A percentile compares a stretch with the other conserved stretches of the same genome.
These are phyloP conservation scores for Boletellus ananas DNA, from an alignment of 768 basidiomycete species.

Conservation along the genomic window DNA sequence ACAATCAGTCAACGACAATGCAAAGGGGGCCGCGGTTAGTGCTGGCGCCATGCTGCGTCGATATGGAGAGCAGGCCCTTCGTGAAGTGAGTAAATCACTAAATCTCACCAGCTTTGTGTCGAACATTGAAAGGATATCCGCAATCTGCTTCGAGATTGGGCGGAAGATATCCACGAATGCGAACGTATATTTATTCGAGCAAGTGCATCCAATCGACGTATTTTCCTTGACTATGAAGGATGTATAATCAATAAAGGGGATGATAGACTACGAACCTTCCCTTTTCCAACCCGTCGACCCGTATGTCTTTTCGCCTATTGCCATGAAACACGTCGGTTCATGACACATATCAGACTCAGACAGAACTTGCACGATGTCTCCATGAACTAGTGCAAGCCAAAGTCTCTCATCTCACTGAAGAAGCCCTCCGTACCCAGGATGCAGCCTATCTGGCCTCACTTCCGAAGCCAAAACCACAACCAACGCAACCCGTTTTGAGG, in stretches of 20 bases:
- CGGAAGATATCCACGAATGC: slow-evolving; percentile 78
- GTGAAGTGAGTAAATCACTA: slow-evolving; percentile 57
- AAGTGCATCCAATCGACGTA: slow-evolving; percentile 79
- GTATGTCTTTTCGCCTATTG: slow-evolving; percentile 43
- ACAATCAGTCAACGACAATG: slow-evolving; percentile 87
- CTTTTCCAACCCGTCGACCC: slow-evolving; percentile 94
- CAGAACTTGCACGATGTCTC: slow-evolving; percentile 84
- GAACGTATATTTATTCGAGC: slow-evolving; percentile 93
- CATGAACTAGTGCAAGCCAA: slow-evolving; percentile 83
- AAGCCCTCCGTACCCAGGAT: slow-evolving; percentile 78
- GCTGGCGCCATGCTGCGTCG: slow-evolving; percentile 91
- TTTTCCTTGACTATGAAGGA: slow-evolving; percentile 87
- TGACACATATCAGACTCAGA: slow-evolving; percentile 62
- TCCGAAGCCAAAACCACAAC: slow-evolving; percentile 68
- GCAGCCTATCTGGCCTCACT: slow-evolving; percentile 87
- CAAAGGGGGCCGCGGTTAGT: slow-evolving; percentile 90
- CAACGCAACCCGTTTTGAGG: slow-evolving; percentile 35
- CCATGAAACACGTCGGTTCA: slow-evolving; percentile 1
- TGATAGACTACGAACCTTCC: slow-evolving; percentile 80
- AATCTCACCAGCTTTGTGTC: background rate
- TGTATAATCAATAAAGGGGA: slow-evolving; percentile 77
- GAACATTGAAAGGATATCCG: slow-evolving; percentile 71
- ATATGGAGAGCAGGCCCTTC: slow-evolving; percentile 91
- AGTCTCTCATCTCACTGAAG: slow-evolving; percentile 81
- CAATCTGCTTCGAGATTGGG: slow-evolving; percentile 77